phyloP scores from a whole-genome alignment of 768 basidiomycete species.

The Tricholoma saponaceum region DNA sequence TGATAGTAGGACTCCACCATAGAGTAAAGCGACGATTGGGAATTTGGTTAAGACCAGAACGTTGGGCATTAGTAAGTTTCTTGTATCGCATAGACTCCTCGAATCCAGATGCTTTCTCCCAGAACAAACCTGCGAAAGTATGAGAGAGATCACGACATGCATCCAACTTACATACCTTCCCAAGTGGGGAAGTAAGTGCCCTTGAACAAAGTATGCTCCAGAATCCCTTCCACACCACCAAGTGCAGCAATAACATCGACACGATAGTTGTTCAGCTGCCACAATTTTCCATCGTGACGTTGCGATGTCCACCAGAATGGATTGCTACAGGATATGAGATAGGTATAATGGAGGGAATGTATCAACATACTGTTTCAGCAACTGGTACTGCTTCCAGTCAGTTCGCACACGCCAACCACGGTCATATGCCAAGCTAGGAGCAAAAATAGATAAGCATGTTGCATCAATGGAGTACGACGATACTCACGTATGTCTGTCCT shows the following conservation, averaged over 20 bases:
- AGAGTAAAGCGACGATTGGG: slow-evolving; percentile 98
- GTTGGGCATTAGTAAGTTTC: slow-evolving; percentile 96
- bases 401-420: slow-evolving; percentile 98
- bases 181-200: slow-evolving; percentile 97
- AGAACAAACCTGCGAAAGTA: slow-evolving; percentile 67
- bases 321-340: slow-evolving; percentile 46
- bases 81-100: slow-evolving; percentile 96
- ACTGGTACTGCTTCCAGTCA: slow-evolving; percentile 97
- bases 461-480: background rate
- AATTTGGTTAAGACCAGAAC: slow-evolving; percentile 96
- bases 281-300: slow-evolving; percentile 92
- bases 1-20: slow-evolving; percentile 99
- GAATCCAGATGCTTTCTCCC: slow-evolving; percentile 98
- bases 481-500: slow-evolving; percentile 86
- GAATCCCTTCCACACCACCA: slow-evolving; percentile 93
- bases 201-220: slow-evolving; percentile 97
- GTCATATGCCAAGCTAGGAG: slow-evolving; percentile 82
- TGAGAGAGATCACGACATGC: slow-evolving; percentile 1
- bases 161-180: slow-evolving; percentile 57
- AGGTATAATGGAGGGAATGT: background rate
- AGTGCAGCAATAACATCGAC: slow-evolving; percentile 98
- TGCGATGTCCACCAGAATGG: slow-evolving; percentile 99
- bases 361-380: slow-evolving; percentile 75
- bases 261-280: slow-evolving; percentile 98
- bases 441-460: background rate